phyloP scores from a whole-genome alignment of 495 filamentous ascomycete species.

The Penicillium angulare region DNA sequence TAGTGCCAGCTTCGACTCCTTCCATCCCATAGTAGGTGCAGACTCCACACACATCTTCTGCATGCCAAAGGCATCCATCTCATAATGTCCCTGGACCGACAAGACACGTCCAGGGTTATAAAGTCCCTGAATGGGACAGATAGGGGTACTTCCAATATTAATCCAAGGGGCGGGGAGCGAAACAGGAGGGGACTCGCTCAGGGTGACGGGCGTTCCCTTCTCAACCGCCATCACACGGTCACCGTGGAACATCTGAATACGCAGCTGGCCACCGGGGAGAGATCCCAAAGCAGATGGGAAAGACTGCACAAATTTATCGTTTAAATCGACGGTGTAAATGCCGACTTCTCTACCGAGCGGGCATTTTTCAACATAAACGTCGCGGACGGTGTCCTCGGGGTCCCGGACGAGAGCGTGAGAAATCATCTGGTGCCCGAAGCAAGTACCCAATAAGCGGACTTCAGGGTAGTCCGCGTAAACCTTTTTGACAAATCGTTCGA shows the following conservation, averaged over 20 bases:
- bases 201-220: constrained; percentile 16
- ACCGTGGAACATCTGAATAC: constrained; percentile 40
- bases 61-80: constrained; percentile 36
- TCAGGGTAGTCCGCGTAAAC: constrained; percentile 36
- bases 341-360: constrained; percentile 35
- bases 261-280: constrained; percentile 18
- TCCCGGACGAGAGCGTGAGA: constrained; percentile 31
- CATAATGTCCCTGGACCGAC: constrained; percentile 38
- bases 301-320: constrained; percentile 20
- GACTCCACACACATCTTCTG: constrained; percentile 30
- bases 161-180: constrained; percentile 29
- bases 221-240: constrained; percentile 33
- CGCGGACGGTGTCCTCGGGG: constrained; percentile 17
- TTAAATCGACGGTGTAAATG: constrained; percentile 26
- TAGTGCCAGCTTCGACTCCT: constrained; percentile 24
- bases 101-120: constrained; percentile 32
- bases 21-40: constrained; percentile 26
- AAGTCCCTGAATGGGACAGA: constrained; percentile 41
- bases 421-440: constrained; percentile 43
- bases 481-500: constrained; percentile 25
- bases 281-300: constrained; percentile 18
- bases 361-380: constrained; percentile 29
- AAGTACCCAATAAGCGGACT: constrained; percentile 39
- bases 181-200: constrained; percentile 24
- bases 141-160: constrained; percentile 31